These are phyloP conservation scores for Furcasterigmium furcatum DNA, from an alignment of 2,329 filamentous ascomycete genomes.

Conservation along the genomic window DNA sequence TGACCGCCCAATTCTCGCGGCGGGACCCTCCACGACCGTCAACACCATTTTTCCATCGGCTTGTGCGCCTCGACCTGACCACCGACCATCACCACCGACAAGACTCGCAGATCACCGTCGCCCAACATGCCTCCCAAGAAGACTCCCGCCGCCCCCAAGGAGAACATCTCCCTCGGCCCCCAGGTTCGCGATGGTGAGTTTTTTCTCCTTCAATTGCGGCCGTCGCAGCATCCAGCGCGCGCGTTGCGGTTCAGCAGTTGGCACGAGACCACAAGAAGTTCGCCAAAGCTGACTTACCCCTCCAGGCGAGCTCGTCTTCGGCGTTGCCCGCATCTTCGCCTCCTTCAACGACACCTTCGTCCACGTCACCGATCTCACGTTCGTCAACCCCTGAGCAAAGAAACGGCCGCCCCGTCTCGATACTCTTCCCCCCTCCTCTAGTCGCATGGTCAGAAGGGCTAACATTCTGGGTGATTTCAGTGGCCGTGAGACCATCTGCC, in stretches of 20 bases:
- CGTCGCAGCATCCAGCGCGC: slow-evolving; percentile 45
- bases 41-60: slow-evolving; percentile 3
- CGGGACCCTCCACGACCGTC: slow-evolving; percentile 5
- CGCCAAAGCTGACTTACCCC: slow-evolving; percentile 11
- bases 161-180: slow-evolving; percentile 98
- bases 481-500: slow-evolving; percentile 99
- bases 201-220: slow-evolving; percentile 28
- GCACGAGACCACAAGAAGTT: background rate
- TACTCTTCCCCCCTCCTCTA: background rate
- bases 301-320: slow-evolving; percentile 92
- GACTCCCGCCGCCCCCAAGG: slow-evolving; percentile 81
- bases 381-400: slow-evolving; percentile 34
- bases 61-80: slow-evolving; percentile 6
- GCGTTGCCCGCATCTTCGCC: slow-evolving; percentile 96
- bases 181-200: slow-evolving; percentile 88
- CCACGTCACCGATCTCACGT: slow-evolving; percentile 99
- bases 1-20: slow-evolving; percentile 2
- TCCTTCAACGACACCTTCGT: slow-evolving; percentile 94
- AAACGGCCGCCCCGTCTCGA: background rate
- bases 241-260: slow-evolving; percentile 70
- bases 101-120: slow-evolving; percentile 23
- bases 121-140: slow-evolving; percentile 83
- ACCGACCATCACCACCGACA: slow-evolving; percentile 16
- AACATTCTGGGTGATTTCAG: slow-evolving; percentile 71
- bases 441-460: slow-evolving; percentile 43